Evolutionary conservation across 495 filamentous ascomycete genomes (phyloP).

Genomic region (Platismatia glauca): DNA sequence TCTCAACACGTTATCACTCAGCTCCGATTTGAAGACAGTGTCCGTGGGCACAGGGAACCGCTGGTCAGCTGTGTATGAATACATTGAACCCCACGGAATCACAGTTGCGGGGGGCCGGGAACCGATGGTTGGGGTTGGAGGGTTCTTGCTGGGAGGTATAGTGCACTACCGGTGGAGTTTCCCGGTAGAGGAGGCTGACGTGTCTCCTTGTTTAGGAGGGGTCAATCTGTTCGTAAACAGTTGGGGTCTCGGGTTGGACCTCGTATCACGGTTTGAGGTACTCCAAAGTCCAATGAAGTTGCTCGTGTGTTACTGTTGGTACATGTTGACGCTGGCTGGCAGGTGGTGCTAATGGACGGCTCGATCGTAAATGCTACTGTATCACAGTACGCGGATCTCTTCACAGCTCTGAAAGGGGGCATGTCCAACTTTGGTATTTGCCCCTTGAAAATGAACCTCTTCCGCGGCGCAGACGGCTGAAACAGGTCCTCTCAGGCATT

Average conservation of each 20-base stretch:
- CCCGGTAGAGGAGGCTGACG: no score
- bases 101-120: slow-evolving; percentile 34
- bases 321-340: no score
- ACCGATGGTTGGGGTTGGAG: slow-evolving; percentile 19
- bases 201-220: no score
- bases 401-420: slow-evolving; percentile 28
- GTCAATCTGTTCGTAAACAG: no score
- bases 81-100: slow-evolving; percentile 27
- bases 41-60: slow-evolving; percentile 35
- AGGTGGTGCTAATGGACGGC: slow-evolving; percentile 37
- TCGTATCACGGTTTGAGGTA: no score
- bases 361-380: slow-evolving; percentile 37
- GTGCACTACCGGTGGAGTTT: no score
- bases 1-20: slow-evolving; percentile 35
- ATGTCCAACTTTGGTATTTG: slow-evolving; percentile 25
- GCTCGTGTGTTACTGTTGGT: not conserved
- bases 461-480: not conserved
- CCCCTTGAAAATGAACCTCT: not conserved
- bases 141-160: slow-evolving; percentile 13
- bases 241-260: no score
- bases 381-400: slow-evolving; percentile 28
- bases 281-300: not conserved
- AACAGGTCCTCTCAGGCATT: slow-evolving; percentile 40
- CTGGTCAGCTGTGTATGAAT: slow-evolving; percentile 37
- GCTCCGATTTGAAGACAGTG: slow-evolving; percentile 30